Evolutionary conservation across 2,329 filamentous ascomycete genomes (phyloP).

Genomic region (Bipolaris oryzae): DNA sequence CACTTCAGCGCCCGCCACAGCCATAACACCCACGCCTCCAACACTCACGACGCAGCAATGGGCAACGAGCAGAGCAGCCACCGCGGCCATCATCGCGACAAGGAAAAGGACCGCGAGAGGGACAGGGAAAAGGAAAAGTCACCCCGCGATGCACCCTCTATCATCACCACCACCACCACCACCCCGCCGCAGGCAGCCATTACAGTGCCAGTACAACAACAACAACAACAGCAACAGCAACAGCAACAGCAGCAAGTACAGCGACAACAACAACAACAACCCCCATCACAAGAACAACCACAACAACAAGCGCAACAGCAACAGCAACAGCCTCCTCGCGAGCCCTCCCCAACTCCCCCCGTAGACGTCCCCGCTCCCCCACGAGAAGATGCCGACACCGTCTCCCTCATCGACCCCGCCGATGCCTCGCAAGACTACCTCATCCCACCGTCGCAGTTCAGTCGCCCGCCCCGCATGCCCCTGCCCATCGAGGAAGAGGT

Average conservation of each 20-base stretch:
- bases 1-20: slow-evolving; percentile 22
- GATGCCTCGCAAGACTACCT: slow-evolving; percentile 47
- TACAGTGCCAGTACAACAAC: not conserved
- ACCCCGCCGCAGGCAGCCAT: not conserved
- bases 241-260: not conserved
- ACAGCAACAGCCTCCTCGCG: slow-evolving; percentile 1
- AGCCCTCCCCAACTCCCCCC: slow-evolving; percentile 43
- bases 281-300: slow-evolving; percentile 2
- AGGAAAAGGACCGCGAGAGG: slow-evolving; percentile 6
- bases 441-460: slow-evolving; percentile 53
- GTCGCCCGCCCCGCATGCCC: slow-evolving; percentile 83
- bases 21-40: slow-evolving; percentile 6
- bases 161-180: not conserved
- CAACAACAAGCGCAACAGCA: not conserved
- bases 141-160: slow-evolving; percentile 7
- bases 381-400: slow-evolving; percentile 24
- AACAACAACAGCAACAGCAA: not conserved
- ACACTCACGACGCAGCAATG: slow-evolving; percentile 31
- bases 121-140: slow-evolving; percentile 12
- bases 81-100: slow-evolving; percentile 20
- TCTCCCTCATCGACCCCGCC: slow-evolving; percentile 37
- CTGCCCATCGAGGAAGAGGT: slow-evolving; percentile 92
- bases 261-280: not conserved
- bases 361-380: slow-evolving; percentile 46
- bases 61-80: slow-evolving; percentile 51